Percentiles rank a stretch among this genome's conserved stretches.
phyloP scores from a whole-genome alignment of 192 early-diverging fungal species.

The Coemansia sp. region DNA sequence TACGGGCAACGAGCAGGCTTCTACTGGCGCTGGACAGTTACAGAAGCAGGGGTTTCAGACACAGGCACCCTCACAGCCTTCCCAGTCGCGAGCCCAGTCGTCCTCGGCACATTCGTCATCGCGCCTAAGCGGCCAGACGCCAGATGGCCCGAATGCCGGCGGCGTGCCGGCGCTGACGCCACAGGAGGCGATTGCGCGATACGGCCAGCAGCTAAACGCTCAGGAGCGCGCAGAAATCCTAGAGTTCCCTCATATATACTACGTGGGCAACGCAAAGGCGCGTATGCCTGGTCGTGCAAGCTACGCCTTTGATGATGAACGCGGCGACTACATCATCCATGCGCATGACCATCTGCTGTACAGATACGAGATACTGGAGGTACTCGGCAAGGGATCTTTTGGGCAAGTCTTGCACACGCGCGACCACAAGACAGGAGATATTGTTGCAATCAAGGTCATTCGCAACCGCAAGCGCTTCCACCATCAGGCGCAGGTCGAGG shows the following conservation, averaged over 20 bases:
- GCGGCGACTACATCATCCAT: constrained; percentile 89
- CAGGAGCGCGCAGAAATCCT: constrained; percentile 90
- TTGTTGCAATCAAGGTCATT: constrained; percentile 93
- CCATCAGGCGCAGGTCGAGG: constrained; percentile 90
- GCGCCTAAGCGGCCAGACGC: constrained; percentile 26
- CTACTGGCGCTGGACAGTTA: not conserved
- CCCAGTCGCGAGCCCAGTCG: constrained; percentile 24
- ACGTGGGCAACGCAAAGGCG: constrained; percentile 78
- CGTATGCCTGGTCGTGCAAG: constrained; percentile 28
- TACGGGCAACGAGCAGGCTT: constrained; percentile 2
- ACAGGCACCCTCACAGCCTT: not conserved
- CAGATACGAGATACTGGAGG: constrained; percentile 90
- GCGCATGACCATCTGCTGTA: constrained; percentile 89
- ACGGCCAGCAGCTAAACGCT: constrained; percentile 73
- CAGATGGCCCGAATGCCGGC: constrained; percentile 18
- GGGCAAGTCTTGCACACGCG: constrained; percentile 93
- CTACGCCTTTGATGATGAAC: constrained; percentile 83
- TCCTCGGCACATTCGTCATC: constrained; percentile 25
- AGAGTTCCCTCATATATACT: constrained; percentile 83
- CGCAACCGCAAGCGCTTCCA: constrained; percentile 97
- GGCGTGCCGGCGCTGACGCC: constrained; percentile 61
- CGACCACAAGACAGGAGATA: constrained; percentile 88
- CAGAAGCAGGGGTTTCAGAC: constrained; percentile 17
- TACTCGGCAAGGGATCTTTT: constrained; percentile 94
- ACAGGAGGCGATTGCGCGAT: constrained; percentile 65